Evolutionary conservation across 2,329 filamentous ascomycete species (phyloP), one percentile per base, ranked within the genome.

Genomic region (Lanzia echinophila): DNA sequence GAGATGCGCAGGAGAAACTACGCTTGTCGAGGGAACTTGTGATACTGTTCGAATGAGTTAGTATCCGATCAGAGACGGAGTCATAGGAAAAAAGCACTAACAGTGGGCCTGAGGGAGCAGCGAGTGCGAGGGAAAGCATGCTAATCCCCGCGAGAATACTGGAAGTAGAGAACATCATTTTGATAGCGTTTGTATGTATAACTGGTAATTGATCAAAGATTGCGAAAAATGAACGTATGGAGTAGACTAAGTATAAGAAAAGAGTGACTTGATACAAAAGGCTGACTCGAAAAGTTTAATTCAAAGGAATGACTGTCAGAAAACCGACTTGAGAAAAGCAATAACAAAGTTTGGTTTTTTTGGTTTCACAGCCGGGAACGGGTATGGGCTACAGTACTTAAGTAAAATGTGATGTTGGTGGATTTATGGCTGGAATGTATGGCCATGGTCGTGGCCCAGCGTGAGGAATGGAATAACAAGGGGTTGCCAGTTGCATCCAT

Each of bases 11-110:
- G 15, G 42, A 44, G 41, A 55, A 57, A 1, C 24, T 33, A 33
- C 55, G 55, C 13, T 57, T 55, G n/a, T 47, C 36, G 24, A 55
- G 46, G 17, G 34, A 56, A 45, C 33, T 32, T 11, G 41, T 17
- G 15, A 19, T 41, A 41, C 38, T 47, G 32, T 33, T 20, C 8
- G 24, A n/a, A 39, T 52, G 17, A 12, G n/a, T n/a, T 0, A 7
- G 28, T 10, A 32, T 32, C 20, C 46, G 32, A 19, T 28, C 20
- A 24, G 12, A 13, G 3, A 46, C 0, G 4, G n/a, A 24, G 12
- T 4, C n/a, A 13, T 2, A 5, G 3, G 15, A 17, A 17, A 8
- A 24, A 12, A 33, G 43, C 41, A 53, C 50, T 48, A 32, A 48
- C 50, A 36, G n/a, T 48, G 36, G 43, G 22, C 31, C 22, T 2